phyloP scores from a whole-genome alignment of 1,284 basidiomycete species.

The Blastosporella zonata region DNA sequence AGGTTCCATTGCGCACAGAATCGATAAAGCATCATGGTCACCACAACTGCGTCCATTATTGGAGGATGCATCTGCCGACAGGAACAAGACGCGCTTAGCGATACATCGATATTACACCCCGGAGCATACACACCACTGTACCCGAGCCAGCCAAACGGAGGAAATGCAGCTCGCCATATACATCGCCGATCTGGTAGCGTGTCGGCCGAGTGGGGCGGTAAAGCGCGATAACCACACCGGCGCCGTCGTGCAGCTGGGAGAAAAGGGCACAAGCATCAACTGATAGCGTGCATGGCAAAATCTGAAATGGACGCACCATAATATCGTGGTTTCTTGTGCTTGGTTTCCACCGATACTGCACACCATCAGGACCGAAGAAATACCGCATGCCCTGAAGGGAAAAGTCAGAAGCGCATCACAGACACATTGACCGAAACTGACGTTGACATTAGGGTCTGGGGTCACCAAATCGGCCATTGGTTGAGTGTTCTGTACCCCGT shows the following conservation, averaged over 20 bases:
- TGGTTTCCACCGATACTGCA: constrained; percentile 73
- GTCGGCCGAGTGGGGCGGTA: constrained; percentile 72
- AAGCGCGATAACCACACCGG: constrained; percentile 68
- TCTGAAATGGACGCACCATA: constrained; percentile 46
- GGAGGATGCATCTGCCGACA: constrained; percentile 70
- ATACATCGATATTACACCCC: constrained; percentile 16
- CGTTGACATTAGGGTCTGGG: constrained; percentile 55
- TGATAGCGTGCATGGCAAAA: constrained; percentile 18
- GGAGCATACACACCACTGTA: constrained; percentile 60
- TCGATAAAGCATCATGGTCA: constrained; percentile 80
- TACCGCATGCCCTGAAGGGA: constrained; percentile 52
- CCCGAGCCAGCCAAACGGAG: constrained; percentile 72
- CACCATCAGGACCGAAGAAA: constrained; percentile 79
- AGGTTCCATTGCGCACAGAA: constrained; percentile 69
- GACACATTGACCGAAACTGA: constrained; percentile 34
- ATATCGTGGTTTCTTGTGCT: constrained; percentile 55
- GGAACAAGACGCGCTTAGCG: constrained; percentile 22
- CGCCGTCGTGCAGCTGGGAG: constrained; percentile 66
- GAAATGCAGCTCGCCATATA: constrained; percentile 79
- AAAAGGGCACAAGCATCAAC: constrained; percentile 12
- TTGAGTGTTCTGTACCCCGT: constrained; percentile 53
- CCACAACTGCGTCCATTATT: constrained; percentile 81
- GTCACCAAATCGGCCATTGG: constrained; percentile 80
- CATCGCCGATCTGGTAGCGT: constrained; percentile 79
- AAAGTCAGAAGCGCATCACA: constrained; percentile 19